Evolutionary conservation across 306 rosid species (phyloP), one percentile per base, ranked within the genome.

Genomic region (Medicago truncatula): DNA sequence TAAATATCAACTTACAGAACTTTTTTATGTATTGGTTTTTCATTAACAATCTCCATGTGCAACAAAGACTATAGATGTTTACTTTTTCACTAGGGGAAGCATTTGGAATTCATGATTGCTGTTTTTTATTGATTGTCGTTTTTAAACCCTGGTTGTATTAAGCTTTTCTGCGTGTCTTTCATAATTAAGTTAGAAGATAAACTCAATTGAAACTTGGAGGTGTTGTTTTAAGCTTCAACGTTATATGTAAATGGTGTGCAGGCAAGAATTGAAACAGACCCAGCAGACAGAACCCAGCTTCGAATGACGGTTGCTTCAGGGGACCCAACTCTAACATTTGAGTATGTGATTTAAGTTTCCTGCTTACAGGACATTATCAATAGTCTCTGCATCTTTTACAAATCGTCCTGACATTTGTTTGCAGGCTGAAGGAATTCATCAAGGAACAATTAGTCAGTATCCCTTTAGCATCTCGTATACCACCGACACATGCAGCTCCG

Each of bases 241-340:
- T n/a, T 65, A 31, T 17, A 36, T 21, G 43, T 71, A 67, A 72
- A 66, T 80, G 74, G 58, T 68, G 44, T 47, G 71, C 97, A 96
- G 99, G 66, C 73, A 62, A 82, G 99, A 88, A 78, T 96, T 73
- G 99, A 96, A 89, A 96, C 99, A 7, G 99, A 96, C 81, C 99
- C 99, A 65, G 97, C 99, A 12, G 99, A 96, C 86, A 88, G 99
- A 83, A 96, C 98, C 66, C 99, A 96, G 84, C 78, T 96, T 80
- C 97, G 99, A 47, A 87, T 96, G 99, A 96, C 99, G 9, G 91
- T 96, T 83, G 92, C 92, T 79, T 92, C 99, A 4, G 99, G 99
- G 87, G 99, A 96, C 78, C 97, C 99, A 28, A 43, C 87, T 3
- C 82, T 96, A 75, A 92, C 99, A 47, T 83, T 82, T 9, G 99